phyloP scores from a whole-genome alignment of 1,284 basidiomycete genomes.

The Ustilago curta region DNA sequence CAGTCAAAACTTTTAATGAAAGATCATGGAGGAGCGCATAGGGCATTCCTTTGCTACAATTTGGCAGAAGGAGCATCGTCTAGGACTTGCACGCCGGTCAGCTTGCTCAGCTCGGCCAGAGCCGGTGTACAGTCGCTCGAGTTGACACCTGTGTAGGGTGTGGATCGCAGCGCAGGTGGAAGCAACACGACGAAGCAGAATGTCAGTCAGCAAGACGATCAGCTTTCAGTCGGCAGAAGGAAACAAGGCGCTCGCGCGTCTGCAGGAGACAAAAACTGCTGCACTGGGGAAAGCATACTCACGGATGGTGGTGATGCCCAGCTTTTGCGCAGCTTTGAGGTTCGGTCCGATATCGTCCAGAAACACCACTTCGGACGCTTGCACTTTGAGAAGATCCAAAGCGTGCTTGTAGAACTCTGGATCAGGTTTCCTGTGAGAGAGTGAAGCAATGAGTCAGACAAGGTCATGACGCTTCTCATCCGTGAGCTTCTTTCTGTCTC shows the following conservation, averaged over 20 bases:
- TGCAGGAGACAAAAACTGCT: too few relatives aligned
- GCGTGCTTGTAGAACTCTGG: conserved; percentile 68
- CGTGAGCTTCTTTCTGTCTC: too few relatives aligned
- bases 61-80: conserved; percentile 34
- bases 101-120: conserved; percentile 39
- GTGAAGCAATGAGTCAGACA: conserved; percentile 4
- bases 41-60: conserved; percentile 19
- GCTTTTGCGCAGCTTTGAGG: conserved; percentile 65
- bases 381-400: conserved; percentile 59
- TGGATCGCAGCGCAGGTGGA: background rate
- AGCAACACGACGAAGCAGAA: background rate
- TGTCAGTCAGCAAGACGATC: background rate
- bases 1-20: background rate
- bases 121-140: conserved; percentile 46
- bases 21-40: background rate
- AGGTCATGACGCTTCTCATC: background rate
- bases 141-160: conserved; percentile 35
- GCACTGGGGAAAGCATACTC: conserved; percentile 19
- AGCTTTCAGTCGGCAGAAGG: background rate
- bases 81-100: conserved; percentile 44
- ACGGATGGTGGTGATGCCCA: conserved; percentile 70
- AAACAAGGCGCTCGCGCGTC: too few relatives aligned
- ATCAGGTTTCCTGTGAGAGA: conserved; percentile 68
- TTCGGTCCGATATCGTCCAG: conserved; percentile 70
- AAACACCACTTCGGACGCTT: conserved; percentile 67